phyloP scores from a whole-genome alignment of 1,284 basidiomycete species.

The Rhizoctonia solani region DNA sequence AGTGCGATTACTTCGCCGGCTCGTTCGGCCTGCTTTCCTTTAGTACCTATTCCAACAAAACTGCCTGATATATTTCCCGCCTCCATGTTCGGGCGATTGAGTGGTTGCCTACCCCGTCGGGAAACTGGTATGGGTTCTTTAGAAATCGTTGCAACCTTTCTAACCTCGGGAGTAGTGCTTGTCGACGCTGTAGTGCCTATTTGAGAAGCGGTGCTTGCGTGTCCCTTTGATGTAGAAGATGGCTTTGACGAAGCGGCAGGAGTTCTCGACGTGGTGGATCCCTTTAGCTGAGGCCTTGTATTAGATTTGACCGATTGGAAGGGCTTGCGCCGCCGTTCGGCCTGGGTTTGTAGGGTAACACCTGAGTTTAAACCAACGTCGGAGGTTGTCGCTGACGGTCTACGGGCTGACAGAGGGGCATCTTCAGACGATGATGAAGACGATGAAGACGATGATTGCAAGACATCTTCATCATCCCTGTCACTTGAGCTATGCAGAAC shows the following conservation, averaged over 20 bases:
- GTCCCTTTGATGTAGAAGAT: no score
- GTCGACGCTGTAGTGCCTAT: neutral
- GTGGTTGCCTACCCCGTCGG: neutral
- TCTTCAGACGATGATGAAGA: conserved; percentile 17
- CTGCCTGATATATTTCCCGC: conserved; percentile 16
- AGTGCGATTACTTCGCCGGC: conserved; percentile 7
- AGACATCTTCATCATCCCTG: neutral
- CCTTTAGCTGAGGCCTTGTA: no score
- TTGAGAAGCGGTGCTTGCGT: no score
- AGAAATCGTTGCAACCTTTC: neutral
- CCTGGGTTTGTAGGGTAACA: neutral
- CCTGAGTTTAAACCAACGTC: conserved; percentile 2
- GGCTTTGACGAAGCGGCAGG: no score
- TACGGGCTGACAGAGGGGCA: neutral
- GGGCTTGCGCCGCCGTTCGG: neutral
- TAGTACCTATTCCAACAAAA: conserved; percentile 21
- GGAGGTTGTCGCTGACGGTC: neutral
- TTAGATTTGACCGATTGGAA: no score
- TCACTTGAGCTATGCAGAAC: neutral
- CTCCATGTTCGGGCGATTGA: neutral
- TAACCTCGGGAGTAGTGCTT: neutral
- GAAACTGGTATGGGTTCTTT: neutral
- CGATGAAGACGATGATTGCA: no score
- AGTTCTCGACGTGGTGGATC: neutral
- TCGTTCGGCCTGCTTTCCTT: conserved; percentile 22